These are phyloP conservation scores for Pseudozyma hubeiensis DNA, from an alignment of 1,284 basidiomycete species.

Conservation along the genomic window DNA sequence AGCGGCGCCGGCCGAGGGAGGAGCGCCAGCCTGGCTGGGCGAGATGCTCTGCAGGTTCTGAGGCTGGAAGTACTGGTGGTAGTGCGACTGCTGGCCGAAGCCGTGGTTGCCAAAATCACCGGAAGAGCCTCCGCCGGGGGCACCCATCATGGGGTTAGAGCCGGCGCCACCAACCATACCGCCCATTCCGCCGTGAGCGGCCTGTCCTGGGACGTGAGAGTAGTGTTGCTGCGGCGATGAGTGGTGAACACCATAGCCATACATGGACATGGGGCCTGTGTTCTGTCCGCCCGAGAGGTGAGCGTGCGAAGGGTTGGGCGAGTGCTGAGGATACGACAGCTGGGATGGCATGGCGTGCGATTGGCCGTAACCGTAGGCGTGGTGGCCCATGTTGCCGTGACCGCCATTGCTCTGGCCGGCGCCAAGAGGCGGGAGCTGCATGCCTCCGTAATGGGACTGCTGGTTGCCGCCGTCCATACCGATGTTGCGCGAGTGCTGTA, in stretches of 20 bases:
- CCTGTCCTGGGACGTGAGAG: constrained; percentile 51
- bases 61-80: constrained; percentile 54
- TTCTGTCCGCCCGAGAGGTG: constrained; percentile 45
- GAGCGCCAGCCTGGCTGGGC: constrained; percentile 46
- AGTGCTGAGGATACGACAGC: constrained; percentile 52
- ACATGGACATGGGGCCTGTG: constrained; percentile 52
- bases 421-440: constrained; percentile 53
- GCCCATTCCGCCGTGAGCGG: constrained; percentile 50
- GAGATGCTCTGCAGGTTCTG: constrained; percentile 50
- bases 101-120: constrained; percentile 46
- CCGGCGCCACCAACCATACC: constrained; percentile 51
- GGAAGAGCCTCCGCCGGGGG: constrained; percentile 40
- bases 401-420: constrained; percentile 51
- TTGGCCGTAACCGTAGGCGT: constrained; percentile 49
- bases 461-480: constrained; percentile 41
- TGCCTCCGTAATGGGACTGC: constrained; percentile 50
- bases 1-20: constrained; percentile 30
- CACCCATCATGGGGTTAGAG: constrained; percentile 55
- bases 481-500: constrained; percentile 47
- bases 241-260: constrained; percentile 50
- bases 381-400: constrained; percentile 48
- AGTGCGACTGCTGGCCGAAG: constrained; percentile 53
- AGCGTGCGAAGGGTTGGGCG: constrained; percentile 48
- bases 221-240: constrained; percentile 53
- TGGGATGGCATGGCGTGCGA: constrained; percentile 51